Conservation (phyloP, 352 stramenopile species). For the Detonula confervacea region DNA sequence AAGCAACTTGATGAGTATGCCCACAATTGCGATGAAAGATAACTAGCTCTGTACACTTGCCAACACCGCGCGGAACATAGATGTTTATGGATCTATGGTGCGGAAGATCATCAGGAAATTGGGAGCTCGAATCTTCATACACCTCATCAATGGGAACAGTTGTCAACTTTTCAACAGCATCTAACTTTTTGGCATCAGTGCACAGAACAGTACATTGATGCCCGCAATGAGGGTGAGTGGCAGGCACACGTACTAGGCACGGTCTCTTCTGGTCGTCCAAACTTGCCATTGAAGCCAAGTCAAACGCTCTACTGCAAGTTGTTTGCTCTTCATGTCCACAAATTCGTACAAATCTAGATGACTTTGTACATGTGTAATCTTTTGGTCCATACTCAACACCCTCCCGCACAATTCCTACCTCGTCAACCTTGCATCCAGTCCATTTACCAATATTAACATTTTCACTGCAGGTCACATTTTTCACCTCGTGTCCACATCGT, state of each 20-base stretch:
- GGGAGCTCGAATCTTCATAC: slow-evolving; percentile 7
- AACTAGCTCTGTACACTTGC: slow-evolving; percentile 40
- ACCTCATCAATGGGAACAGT: slow-evolving; percentile 33
- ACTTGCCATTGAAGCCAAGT: slow-evolving; percentile 71
- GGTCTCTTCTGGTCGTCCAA: slow-evolving; percentile 25
- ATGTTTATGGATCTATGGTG: too few species aligned
- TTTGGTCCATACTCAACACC: slow-evolving; percentile 81
- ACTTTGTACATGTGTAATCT: slow-evolving; percentile 84
- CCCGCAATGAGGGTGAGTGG: slow-evolving; percentile 85
- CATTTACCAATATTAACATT: slow-evolving; percentile 74
- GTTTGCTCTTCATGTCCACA: slow-evolving; percentile 83
- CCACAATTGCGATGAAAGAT: slow-evolving; percentile 36
- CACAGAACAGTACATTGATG: slow-evolving; percentile 83
- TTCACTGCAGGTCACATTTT: slow-evolving; percentile 71
- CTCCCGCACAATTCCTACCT: slow-evolving; percentile 79
- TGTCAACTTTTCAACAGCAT: slow-evolving; percentile 20
- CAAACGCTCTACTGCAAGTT: slow-evolving; percentile 86
- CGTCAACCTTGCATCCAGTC: slow-evolving; percentile 58
- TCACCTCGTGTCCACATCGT: slow-evolving; percentile 83
- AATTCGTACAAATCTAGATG: slow-evolving; percentile 79
- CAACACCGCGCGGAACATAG: slow-evolving; percentile 19
- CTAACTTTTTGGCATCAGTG: slow-evolving; percentile 38
- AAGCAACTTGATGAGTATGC: slow-evolving; percentile 40
- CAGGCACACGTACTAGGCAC: slow-evolving; percentile 71
- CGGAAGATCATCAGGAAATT: slow-evolving; percentile 34